Evolutionary conservation across 2,329 filamentous ascomycete genomes (phyloP).

Genomic region (Neonectria faginata): DNA sequence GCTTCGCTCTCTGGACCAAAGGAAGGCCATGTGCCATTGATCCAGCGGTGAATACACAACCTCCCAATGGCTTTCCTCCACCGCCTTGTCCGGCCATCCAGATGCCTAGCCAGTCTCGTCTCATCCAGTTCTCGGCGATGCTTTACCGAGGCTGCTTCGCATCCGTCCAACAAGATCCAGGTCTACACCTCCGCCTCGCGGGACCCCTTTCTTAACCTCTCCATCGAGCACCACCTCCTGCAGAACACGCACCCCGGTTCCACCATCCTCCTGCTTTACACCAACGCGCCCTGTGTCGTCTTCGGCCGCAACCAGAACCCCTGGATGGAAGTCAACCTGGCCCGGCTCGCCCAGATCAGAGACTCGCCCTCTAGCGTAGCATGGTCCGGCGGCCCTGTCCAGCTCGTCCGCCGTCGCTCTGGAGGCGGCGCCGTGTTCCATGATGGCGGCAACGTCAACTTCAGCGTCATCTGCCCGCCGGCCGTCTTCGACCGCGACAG

Average conservation of each 20-base stretch:
- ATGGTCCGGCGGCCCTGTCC: conserved; percentile 50
- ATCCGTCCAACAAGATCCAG: conserved; percentile 66
- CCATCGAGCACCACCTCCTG: conserved; percentile 91
- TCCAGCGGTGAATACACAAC: neutral
- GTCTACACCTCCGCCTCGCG: conserved; percentile 77
- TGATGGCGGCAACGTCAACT: conserved; percentile 93
- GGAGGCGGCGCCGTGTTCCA: conserved; percentile 96
- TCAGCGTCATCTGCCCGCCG: conserved; percentile 88
- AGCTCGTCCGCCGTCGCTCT: conserved; percentile 83
- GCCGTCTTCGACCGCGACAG: conserved; percentile 82
- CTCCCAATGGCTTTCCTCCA: conserved; percentile 28
- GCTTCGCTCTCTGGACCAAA: neutral
- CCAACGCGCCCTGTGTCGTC: conserved; percentile 87
- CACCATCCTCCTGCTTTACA: conserved; percentile 86
- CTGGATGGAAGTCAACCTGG: conserved; percentile 89
- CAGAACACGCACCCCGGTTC: conserved; percentile 78
- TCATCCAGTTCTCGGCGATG: conserved; percentile 38
- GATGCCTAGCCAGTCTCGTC: conserved; percentile 16
- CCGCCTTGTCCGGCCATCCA: conserved; percentile 20
- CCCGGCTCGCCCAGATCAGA: conserved; percentile 59
- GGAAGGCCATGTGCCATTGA: neutral
- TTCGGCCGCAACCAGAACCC: conserved; percentile 98
- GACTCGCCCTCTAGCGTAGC: conserved; percentile 37
- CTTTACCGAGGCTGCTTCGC: conserved; percentile 55
- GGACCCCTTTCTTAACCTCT: conserved; percentile 90